Evolutionary conservation across 2,329 filamentous ascomycete genomes (phyloP), one percentile per base, ranked within the genome.

Genomic region (Diaporthe sp.): DNA sequence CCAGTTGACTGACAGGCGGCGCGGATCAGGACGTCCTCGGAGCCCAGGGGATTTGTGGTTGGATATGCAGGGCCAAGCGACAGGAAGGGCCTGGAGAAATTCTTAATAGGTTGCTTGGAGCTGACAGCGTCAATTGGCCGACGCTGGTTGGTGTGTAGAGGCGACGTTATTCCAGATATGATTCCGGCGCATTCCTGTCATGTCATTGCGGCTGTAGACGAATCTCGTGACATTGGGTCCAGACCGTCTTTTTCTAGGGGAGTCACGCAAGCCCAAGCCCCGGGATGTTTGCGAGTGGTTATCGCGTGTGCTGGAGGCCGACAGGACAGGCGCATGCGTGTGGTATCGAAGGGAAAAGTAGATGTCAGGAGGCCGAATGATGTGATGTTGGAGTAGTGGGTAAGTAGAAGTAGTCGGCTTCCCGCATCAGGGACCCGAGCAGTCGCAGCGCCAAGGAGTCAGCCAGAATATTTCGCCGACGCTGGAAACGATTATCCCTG

Each of bases 381-480:
- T 71, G 74, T 67, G 71, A 70, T 71, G 74, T 68, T 68, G 71
- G 51, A 57, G 67, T 65, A 34, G 72, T 51, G 55, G 70, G 37
- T 72, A 68, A 71, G 71, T 76, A 70, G 72, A 51, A 76, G 75
- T 75, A 75, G 75, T 75, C 72, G 67, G 72, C 34, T 76, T 75
- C 72, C 67, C 67, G 70, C 65, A 75, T 76, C 61, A 74, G 73
- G 53, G 72, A 72, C 58, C 51, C 75, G 65, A 53, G 57, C 57
- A 75, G 72, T 71, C 61, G 61, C 73, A 60, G 73, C 49, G 70
- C 62, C 62, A 73, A 76, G 68, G 67, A 65, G 75, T 58, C 71
- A 77, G 76, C 65, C 65, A 72, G 75, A 76, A 77, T 77, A 76
- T 76, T 76, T 70, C 76, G 76, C 65, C 74, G 71, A 73, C 46